These are phyloP conservation scores for Dictyostelium capitatum DNA, from an alignment of 78 protist species.

Conservation along the genomic window DNA sequence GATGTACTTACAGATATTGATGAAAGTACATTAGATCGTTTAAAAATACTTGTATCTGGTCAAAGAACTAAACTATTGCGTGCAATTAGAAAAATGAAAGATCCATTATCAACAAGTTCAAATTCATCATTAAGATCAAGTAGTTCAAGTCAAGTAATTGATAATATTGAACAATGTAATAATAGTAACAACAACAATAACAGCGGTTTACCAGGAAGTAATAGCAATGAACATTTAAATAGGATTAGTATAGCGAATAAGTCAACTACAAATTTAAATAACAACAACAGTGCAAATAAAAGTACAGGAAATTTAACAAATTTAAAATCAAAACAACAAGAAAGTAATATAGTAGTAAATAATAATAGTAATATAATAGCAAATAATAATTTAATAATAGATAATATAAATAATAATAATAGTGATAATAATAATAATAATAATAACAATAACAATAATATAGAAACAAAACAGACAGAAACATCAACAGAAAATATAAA, in stretches of 20 bases:
- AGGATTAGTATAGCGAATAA: background rate
- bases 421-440: no score
- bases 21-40: conserved; percentile 56
- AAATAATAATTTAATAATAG: no score
- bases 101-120: background rate
- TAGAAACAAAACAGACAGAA: no score
- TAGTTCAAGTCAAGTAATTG: background rate
- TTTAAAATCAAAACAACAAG: background rate
- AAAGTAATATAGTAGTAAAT: no score
- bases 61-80: conserved; percentile 64
- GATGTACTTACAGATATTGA: conserved; percentile 71
- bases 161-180: conserved; percentile 6
- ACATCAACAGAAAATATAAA: no score
- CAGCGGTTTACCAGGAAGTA: background rate
- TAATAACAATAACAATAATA: no score
- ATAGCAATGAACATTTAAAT: background rate
- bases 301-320: conserved; percentile 21
- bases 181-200: background rate
- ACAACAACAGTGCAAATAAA: background rate
- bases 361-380: no score
- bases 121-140: background rate
- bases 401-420: no score
- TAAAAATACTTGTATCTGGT: conserved; percentile 33
- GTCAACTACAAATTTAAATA: background rate
- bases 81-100: conserved; percentile 43